phyloP scores from a whole-genome alignment of 129 eudicot genomes.

The Chrysanthemum makinoi region DNA sequence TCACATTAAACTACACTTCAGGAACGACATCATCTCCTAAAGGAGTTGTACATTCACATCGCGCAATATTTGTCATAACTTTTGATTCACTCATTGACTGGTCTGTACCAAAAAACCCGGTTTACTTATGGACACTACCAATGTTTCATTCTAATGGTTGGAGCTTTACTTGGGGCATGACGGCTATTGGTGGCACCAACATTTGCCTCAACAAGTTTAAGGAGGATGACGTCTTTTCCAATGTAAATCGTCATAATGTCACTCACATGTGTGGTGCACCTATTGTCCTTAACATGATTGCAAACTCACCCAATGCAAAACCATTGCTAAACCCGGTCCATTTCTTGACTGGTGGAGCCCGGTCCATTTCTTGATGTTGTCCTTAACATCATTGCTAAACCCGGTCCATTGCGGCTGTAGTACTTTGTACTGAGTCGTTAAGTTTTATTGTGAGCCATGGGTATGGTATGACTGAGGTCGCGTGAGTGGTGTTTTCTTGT shows the following conservation, averaged over 20 bases:
- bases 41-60: constrained; percentile 12
- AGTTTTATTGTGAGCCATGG: neutral
- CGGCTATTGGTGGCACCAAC: constrained; percentile 19
- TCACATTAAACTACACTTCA: constrained; percentile 3
- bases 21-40: constrained; percentile 9
- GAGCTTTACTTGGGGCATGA: constrained; percentile 29
- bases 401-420: neutral
- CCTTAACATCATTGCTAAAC: no score
- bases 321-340: neutral
- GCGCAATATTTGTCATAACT: constrained; percentile 19
- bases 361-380: no score
- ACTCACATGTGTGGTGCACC: constrained; percentile 37
- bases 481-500: neutral
- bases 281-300: constrained; percentile 27
- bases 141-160: constrained; percentile 32
- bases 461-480: neutral
- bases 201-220: constrained; percentile 21
- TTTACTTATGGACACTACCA: constrained; percentile 27
- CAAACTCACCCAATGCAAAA: neutral
- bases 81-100: constrained; percentile 17
- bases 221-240: neutral
- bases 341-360: neutral
- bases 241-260: neutral
- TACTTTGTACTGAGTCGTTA: neutral
- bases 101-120: constrained; percentile 26